Conservation (phyloP, 257 asterid species). For the Solanum arcanum region DNA sequence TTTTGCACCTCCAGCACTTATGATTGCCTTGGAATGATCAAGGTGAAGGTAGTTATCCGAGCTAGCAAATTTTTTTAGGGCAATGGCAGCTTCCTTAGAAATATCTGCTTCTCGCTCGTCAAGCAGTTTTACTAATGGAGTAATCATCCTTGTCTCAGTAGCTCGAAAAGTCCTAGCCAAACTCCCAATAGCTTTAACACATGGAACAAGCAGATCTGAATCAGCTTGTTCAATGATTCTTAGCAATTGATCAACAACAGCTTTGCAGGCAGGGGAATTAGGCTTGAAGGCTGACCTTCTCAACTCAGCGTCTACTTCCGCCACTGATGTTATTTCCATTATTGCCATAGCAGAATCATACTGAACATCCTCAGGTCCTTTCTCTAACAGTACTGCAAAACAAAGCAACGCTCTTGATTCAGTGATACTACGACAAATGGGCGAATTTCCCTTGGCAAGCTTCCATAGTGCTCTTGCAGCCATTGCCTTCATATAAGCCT, state of each 20-base stretch:
- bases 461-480: slow-evolving; percentile 17
- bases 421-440: slow-evolving; percentile 16
- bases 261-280: slow-evolving; percentile 64
- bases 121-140: slow-evolving; percentile 42
- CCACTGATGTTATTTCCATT: slow-evolving; percentile 68
- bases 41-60: slow-evolving; percentile 37
- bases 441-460: slow-evolving; percentile 11
- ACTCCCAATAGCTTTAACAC: slow-evolving; percentile 47
- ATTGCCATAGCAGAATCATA: slow-evolving; percentile 10
- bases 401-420: slow-evolving; percentile 17
- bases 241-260: slow-evolving; percentile 50
- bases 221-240: slow-evolving; percentile 32
- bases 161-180: slow-evolving; percentile 62
- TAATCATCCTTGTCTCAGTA: slow-evolving; percentile 53
- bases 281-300: slow-evolving; percentile 64
- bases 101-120: slow-evolving; percentile 51
- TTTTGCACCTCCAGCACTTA: slow-evolving; percentile 47
- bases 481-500: slow-evolving; percentile 16
- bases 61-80: slow-evolving; percentile 47
- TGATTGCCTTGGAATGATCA: slow-evolving; percentile 56
- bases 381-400: slow-evolving; percentile 12
- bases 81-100: slow-evolving; percentile 41
- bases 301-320: slow-evolving; percentile 47
- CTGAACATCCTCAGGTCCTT: slow-evolving; percentile 12
- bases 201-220: slow-evolving; percentile 43